Evolutionary conservation across 2,329 filamentous ascomycete species (phyloP), one percentile per base, ranked within the genome.

Genomic region (Anthostomella pinea): DNA sequence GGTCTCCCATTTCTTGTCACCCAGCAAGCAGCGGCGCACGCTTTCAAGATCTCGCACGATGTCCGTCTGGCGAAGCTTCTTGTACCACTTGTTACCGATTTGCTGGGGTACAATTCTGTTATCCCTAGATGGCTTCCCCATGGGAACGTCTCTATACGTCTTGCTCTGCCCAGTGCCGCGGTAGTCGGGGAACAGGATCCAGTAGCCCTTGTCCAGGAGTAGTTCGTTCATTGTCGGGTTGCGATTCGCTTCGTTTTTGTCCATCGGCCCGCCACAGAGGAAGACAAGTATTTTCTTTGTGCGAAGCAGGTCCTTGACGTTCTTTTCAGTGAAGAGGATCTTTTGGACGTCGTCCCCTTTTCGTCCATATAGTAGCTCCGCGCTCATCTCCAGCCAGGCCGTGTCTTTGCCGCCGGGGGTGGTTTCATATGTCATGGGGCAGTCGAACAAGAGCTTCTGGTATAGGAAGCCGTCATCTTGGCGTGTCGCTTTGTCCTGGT

Each of bases 1-100:
- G 19, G 85, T 67, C 20, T 71, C 78, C 81, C 81, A 87, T 58
- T 79, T 81, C 53, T 4, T 4, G 63, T 63, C 0, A 73, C 18
- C 8, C 10, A 8, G 79, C 28, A 88, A 62, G 7, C 68, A 72
- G 42, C 76, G 68, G 2, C 85, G 70, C 10, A 89, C 72, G 3
- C 83, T 81, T 54, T 89, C 85, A 39, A 82, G 83, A 49, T 89
- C 85, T 30, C 73, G 72, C 6, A 87, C 83, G 40, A 88, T 88
- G 49, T 72, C 83, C 54, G 87, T 84, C 4, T 84, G 83, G 11
- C 83, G 72, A 59, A 86, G 87, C n/a, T n/a, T n/a, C n/a, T n/a
- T n/a, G n/a, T n/a, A n/a, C n/a, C n/a, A n/a, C n/a, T n/a, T n/a
- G n/a, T n/a, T n/a, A n/a, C n/a, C n/a, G n/a, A n/a, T n/a, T n/a